A percentile compares a stretch with the other conserved stretches of the same genome.
These are phyloP conservation scores for Stagonosporopsis rhizophila DNA, from an alignment of 2,329 filamentous ascomycete species.

Conservation along the genomic window DNA sequence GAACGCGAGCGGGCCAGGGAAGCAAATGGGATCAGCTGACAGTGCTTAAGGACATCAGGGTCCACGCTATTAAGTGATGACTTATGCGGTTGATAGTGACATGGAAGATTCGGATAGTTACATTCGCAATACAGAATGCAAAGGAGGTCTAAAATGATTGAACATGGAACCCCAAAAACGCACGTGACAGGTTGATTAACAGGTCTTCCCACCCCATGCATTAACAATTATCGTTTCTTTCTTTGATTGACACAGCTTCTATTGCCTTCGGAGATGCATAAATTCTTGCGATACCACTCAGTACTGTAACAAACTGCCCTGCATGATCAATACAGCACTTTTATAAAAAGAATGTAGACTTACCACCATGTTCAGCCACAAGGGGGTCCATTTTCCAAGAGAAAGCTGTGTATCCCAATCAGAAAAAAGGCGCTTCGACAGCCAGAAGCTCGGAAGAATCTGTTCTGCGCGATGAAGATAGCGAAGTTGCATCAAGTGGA, in stretches of 20 bases:
- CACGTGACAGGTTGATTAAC: too few species aligned
- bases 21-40: not conserved
- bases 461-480: not conserved
- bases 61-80: not conserved
- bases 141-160: too few species aligned
- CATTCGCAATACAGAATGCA: too few species aligned
- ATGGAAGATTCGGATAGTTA: too few species aligned
- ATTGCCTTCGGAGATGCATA: not conserved
- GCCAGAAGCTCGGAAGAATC: not conserved
- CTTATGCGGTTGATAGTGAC: too few species aligned
- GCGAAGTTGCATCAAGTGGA: too few species aligned
- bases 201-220: too few species aligned
- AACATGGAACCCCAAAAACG: too few species aligned
- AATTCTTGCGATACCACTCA: not conserved
- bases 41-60: not conserved
- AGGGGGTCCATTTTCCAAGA: not conserved
- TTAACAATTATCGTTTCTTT: too few species aligned
- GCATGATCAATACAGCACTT: not conserved
- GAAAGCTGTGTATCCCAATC: not conserved
- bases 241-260: not conserved
- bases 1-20: not conserved
- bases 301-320: not conserved
- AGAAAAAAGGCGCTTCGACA: not conserved
- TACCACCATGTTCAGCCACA: not conserved
- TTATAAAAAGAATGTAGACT: not conserved